Evolutionary conservation across 2,329 filamentous ascomycete genomes (phyloP), one percentile per base, ranked within the genome.

Genomic region (Epichloe aotearoae): DNA sequence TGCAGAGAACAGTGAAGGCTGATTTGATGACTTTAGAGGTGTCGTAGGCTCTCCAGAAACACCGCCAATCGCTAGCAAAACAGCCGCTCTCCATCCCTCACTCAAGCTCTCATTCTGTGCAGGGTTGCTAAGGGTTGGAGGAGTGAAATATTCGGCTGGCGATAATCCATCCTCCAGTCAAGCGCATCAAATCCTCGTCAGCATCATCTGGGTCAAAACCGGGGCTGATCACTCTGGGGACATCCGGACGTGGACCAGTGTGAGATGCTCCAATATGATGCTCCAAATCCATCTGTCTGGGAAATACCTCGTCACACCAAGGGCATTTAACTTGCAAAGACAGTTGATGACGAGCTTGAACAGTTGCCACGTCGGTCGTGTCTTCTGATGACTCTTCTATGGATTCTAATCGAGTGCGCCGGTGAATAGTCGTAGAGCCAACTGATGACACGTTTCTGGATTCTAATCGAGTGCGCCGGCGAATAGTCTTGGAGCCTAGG

Each of bases 351-450:
- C 5, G 19, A 38, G 42, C 14, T 39, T 50, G n/a, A 4, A 38
- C 12, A 20, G 36, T 14, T 8, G n/a, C 15, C 12, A 33, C 7
- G 6, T 17, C 23, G 4, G 23, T 10, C 17, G 12, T 8, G 19
- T 40, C 42, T 20, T 50, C 49, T 14, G 26, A 40, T 15, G 41
- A 50, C 30, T 52, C 51, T 20, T 52, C 47, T 48, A 52, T 52
- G 4, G 47, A 52, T n/a, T 45, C 47, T n/a, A 52, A 20, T 14
- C 14, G 37, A n/a, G 41, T 20, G 8, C 20, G 42, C 17, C n/a
- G 38, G 7, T 34, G 47, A 14, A 39, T 37, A 39, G 12, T 14
- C 11, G 8, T 30, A 40, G 7, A 10, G 26, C 26, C 7, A 10
- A 2, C 49, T 14, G 26, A 40, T 19, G 41, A 50, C 30, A 47